Conservation (phyloP, 306 rosid species). For the Cicer yamashitae region DNA sequence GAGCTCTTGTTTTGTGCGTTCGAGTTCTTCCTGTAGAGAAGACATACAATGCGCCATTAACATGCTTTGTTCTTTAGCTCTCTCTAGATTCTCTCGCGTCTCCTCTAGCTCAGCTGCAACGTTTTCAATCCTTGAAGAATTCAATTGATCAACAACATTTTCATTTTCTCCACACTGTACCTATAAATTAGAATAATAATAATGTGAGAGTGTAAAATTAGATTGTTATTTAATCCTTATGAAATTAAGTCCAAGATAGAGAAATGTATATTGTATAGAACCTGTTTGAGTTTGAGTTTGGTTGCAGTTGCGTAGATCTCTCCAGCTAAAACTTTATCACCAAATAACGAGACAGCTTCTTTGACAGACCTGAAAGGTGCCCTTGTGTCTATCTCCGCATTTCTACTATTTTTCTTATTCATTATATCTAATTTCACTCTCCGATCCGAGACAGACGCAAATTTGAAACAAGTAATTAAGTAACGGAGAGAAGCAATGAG, state of each 20-base stretch:
- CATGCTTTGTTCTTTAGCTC: slow-evolving; percentile 78
- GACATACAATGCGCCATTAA: slow-evolving; percentile 73
- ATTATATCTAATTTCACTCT: slow-evolving; percentile 24
- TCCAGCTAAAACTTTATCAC: slow-evolving; percentile 76
- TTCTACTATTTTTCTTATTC: slow-evolving; percentile 54
- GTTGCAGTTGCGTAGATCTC: slow-evolving; percentile 64
- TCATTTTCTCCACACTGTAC: slow-evolving; percentile 57
- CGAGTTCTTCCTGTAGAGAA: slow-evolving; percentile 77
- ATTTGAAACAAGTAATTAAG: too few relatives aligned
- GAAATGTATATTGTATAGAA: slow-evolving; percentile 19
- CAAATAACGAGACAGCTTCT: slow-evolving; percentile 87
- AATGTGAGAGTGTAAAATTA: too few relatives aligned
- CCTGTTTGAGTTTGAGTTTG: slow-evolving; percentile 66
- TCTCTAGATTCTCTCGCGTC: slow-evolving; percentile 71
- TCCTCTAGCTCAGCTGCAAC: slow-evolving; percentile 75
- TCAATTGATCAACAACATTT: slow-evolving; percentile 42
- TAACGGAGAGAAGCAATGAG: slow-evolving; percentile 1
- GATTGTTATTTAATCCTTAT: not conserved
- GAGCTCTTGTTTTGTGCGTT: slow-evolving; percentile 72
- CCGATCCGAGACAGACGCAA: too few relatives aligned
- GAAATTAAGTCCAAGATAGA: not conserved
- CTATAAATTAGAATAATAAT: slow-evolving; percentile 30
- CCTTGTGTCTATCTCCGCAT: slow-evolving; percentile 83
- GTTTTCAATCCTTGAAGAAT: slow-evolving; percentile 50
- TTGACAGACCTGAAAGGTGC: slow-evolving; percentile 82